Base-by-base conservation (phyloP, 2,329 filamentous ascomycete species). In the Clarireedia paspali region DNA sequence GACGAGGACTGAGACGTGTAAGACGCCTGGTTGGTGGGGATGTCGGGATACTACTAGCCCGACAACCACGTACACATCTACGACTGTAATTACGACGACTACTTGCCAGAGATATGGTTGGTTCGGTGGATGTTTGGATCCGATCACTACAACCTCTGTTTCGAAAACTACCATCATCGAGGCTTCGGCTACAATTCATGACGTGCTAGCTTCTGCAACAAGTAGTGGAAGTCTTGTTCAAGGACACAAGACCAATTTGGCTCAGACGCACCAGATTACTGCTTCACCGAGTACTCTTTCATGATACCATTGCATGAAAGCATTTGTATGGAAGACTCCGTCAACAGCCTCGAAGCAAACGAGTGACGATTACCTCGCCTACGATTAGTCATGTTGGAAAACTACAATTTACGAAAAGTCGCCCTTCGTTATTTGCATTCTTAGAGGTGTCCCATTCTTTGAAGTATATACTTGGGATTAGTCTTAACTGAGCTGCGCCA, bases 21-120 rank as follows among this genome's bases (percentile, higher is more conserved):
- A 91, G 70, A 95, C 90, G 1, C 90, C 90, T 23, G 89, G 90
- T 9, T 95, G 90, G 90, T 95, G 51, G 53, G 60, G 61, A 17
- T 63, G 61, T 52, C 9, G 89, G 85, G 57, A 63, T 57, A 46
- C 60, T 64, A 45, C 60, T 9, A 50, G 47, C 9, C 63, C 70
- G n/a, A 66, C 63, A 1, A 66, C 67, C 17, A 65, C 67, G 0
- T 68, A 67, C 5, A 66, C 67, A 9, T 65, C 68, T 23, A 38
- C 50, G 7, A 57, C 52, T 36, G 55, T 51, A 40, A 46, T 56
- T 7, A 56, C 48, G 3, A 38, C 53, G 17, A 56, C 53, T 10
- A 26, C 48, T 38, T 56, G 53, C 30, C 51, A 72, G 26, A 47
- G 34, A 12, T 47, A 55, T 47, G 56, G 56, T 10, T 58, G 53